Base-by-base conservation (phyloP, 2,329 filamentous ascomycete genomes). In the Phialophora tarda region DNA sequence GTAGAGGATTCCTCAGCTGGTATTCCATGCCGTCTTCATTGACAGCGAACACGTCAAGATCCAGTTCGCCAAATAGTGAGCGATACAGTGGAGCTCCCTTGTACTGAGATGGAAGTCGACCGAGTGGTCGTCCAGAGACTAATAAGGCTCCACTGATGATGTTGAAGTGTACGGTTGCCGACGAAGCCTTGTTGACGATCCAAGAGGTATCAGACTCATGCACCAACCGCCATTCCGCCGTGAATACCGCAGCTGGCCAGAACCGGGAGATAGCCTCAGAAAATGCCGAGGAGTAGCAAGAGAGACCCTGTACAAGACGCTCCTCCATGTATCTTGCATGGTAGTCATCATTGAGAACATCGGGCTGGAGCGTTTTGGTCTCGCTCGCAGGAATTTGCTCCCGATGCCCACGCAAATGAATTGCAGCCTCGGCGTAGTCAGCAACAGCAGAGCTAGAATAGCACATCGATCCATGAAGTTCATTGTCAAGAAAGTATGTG, bases 1-100 rank as follows among this genome's bases (percentile, higher is more conserved):
- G 62, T 55, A 77, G 69, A 4, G 62, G 34, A 30, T 70, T 70
- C 12, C 71, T 69, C 3, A 76, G 75, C 65, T 75, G 70, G 68
- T 77, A 79, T n/a, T 69, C 61, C 78, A 81, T 79, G 4, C 75
- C 77, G 7, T 17, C 28, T 68, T 77, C 72, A 34, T 71, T 71
- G 2, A 78, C 77, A 23, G 78, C 74, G 21, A 77, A 64, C 4
- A 78, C 77, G 17, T 74, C 74, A 21, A 81, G 56, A 21, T 75
- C 68, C 41, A 60, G 56, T 28, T 64, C 56, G 8, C 65, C 65
- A 30, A 74, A 74, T 38, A 74, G 73, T 5, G 68, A 53, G 69
- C 62, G 62, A 61, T 75, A 77, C 1, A 68, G 69, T 11, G 61
- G 8, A 56, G 76, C 65, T 0, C 55, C 44, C 47, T 71, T 69